Base-by-base conservation (phyloP, 371 early-diverging fungal species). In the Rhizomucor miehei region DNA sequence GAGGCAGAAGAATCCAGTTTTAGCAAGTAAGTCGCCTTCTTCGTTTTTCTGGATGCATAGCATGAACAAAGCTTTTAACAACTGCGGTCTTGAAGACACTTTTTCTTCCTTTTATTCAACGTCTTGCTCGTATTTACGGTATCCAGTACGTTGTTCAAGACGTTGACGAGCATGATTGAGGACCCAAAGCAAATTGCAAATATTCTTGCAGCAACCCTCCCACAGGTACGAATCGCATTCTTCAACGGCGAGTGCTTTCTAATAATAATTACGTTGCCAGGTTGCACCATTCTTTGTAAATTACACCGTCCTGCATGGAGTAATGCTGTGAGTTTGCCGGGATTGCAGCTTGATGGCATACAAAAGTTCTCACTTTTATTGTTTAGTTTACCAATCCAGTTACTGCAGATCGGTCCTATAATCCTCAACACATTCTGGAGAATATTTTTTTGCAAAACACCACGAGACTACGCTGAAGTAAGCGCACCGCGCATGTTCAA, bases 101-200 rank as follows among this genome's bases (percentile, higher is more conserved):
- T 90, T 66, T 87, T 88, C 51, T 95, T 94, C 58, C 81, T 88
- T 48, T 66, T 95, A 24, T 87, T 90, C 75, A 97, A 94, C 68
- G 87, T 95, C 8, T 66, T 97, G 38, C 71, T 97, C 48, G 84
- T 94, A 11, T 89, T 92, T 66, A 87, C 89, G 6, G 73, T 93
- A 9, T 89, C 90, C 4, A 81, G 84, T 35, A 89, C 93, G 0
- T 65, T 93, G 50, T 88, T 89, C 69, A 78, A 87, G 43, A 74
- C 88, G 13, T 54, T 92, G 43, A 72, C 81, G 36, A 86, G 91
- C 25, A 85, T 90, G 4, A 65, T 88, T 47, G 78, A 84, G 24
- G 77, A 80, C 44, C 88, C 90, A 1, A 81, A 77, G 2, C 78
- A 82, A 21, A 76, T 90, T 34, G 77, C 89, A 52, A 81, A 88